Conservation (phyloP, 768 basidiomycete species). For the Lanmaoa rubissima region DNA sequence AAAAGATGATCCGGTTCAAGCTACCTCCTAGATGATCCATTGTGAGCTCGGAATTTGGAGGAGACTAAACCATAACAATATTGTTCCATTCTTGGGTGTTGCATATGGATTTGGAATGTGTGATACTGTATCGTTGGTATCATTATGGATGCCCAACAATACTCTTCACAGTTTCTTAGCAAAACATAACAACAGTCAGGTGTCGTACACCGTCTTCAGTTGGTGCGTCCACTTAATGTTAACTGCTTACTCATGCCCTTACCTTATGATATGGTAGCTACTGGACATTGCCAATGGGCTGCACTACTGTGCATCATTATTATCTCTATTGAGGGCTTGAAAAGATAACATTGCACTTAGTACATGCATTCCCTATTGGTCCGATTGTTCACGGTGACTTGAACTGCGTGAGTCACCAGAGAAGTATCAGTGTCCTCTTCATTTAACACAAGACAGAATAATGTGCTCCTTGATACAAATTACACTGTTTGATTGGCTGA, state of each 20-base stretch:
- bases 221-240: slow-evolving; percentile 17
- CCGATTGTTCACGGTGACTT: slow-evolving; percentile 13
- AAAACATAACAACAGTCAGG: neutral
- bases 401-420: neutral
- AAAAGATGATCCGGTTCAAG: too few relatives aligned
- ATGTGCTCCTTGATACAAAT: slow-evolving; percentile 9
- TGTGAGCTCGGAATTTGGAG: slow-evolving; percentile 11
- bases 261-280: slow-evolving; percentile 16
- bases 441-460: slow-evolving; percentile 4
- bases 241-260: slow-evolving; percentile 6
- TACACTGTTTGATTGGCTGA: slow-evolving; percentile 40
- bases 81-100: neutral
- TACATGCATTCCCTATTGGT: slow-evolving; percentile 2
- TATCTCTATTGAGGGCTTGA: too few relatives aligned
- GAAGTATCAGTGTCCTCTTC: too few relatives aligned
- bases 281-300: slow-evolving; percentile 13
- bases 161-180: slow-evolving; percentile 19
- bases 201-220: neutral
- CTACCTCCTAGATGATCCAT: neutral
- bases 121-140: slow-evolving; percentile 17
- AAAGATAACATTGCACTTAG: neutral
- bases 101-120: too few relatives aligned
- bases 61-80: neutral
- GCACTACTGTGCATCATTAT: neutral
- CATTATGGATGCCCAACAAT: slow-evolving; percentile 28